A percentile compares a stretch with the other conserved stretches of the same genome.
phyloP scores from a whole-genome alignment of 169 alveolate genomes.

The Plasmodium billcollinsi region DNA sequence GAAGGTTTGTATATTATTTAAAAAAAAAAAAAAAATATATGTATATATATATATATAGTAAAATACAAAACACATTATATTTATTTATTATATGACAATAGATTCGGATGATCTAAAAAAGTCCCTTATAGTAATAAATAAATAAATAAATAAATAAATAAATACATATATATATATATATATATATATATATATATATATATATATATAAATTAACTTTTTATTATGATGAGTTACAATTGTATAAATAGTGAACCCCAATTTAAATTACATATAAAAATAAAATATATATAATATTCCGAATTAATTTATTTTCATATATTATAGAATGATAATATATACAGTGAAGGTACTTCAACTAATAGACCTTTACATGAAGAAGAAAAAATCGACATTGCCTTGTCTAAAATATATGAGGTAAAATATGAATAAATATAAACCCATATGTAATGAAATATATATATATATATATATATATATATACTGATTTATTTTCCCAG shows the following conservation, averaged over 20 bases:
- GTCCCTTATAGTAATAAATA: constrained; percentile 18
- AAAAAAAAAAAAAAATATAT: no score
- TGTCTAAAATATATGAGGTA: constrained; percentile 52
- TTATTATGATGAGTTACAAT: no score
- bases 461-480: background rate
- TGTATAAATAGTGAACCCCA: no score
- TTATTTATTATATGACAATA: constrained; percentile 8
- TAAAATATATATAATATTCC: no score
- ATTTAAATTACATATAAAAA: no score
- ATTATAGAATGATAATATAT: constrained; percentile 17
- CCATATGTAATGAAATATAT: background rate
- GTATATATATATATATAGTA: no score
- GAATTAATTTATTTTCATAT: no score
- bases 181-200: no score
- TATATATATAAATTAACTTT: no score
- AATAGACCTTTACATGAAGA: constrained; percentile 20
- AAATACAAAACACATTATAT: background rate
- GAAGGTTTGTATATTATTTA: constrained; percentile 31
- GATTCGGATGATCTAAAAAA: constrained; percentile 28
- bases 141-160: background rate
- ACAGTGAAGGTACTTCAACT: constrained; percentile 1
- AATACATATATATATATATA: no score
- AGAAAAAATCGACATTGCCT: constrained; percentile 43
- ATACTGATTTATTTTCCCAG: constrained; percentile 2
- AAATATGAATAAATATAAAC: background rate